phyloP scores from a whole-genome alignment of 2,329 filamentous ascomycete species.

The Fusarium sp. region DNA sequence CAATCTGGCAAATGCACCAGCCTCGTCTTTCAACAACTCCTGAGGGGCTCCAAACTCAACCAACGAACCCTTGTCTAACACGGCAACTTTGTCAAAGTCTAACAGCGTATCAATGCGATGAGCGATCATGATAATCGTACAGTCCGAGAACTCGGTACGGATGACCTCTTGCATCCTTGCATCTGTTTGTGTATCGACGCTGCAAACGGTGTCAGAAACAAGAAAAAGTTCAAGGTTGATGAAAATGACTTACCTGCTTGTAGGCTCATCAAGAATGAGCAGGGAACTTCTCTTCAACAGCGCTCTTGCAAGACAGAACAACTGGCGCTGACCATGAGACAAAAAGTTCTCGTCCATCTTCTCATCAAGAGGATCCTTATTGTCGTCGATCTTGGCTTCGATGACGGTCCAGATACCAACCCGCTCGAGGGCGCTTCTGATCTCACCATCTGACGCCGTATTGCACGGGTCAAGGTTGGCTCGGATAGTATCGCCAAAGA shows the following conservation, averaged over 20 bases:
- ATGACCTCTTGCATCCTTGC: constrained; percentile 44
- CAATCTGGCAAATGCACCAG: constrained; percentile 37
- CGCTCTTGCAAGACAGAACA: constrained; percentile 47
- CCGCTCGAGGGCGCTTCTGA: constrained; percentile 55
- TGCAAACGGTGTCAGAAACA: constrained; percentile 16
- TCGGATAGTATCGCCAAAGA: constrained; percentile 59
- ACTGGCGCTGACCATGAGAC: constrained; percentile 47
- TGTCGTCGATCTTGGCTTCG: constrained; percentile 48
- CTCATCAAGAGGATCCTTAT: constrained; percentile 41
- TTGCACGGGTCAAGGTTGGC: constrained; percentile 60
- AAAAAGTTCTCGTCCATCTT: constrained; percentile 50
- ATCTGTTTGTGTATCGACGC: constrained; percentile 45
- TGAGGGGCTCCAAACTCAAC: constrained; percentile 43
- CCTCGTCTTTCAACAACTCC: constrained; percentile 31
- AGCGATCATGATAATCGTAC: constrained; percentile 49
- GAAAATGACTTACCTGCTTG: constrained; percentile 45
- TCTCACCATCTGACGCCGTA: constrained; percentile 50
- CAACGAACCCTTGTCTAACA: constrained; percentile 43
- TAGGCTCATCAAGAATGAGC: constrained; percentile 51
- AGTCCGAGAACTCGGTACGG: constrained; percentile 42
- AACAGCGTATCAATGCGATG: constrained; percentile 46
- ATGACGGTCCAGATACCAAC: constrained; percentile 58
- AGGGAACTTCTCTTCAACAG: constrained; percentile 41
- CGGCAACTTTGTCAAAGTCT: constrained; percentile 48
- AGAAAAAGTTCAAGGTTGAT: neutral